Conservation (phyloP, 2,329 filamentous ascomycete genomes). For the Daldinia eschscholtzii region DNA sequence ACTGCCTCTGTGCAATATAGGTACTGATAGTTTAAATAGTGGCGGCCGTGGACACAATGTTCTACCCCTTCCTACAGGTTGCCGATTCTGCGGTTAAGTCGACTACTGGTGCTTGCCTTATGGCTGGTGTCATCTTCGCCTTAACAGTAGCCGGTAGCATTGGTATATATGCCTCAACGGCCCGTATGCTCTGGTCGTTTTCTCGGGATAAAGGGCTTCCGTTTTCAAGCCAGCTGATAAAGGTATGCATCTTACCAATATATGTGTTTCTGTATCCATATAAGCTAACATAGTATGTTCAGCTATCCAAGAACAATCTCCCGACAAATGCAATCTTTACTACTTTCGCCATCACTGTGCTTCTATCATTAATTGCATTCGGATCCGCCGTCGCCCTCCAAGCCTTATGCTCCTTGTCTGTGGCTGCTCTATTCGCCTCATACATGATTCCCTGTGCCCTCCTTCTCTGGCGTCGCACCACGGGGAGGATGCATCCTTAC, state of each 20-base stretch:
- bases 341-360: slow-evolving; percentile 42
- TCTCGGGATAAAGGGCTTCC: slow-evolving; percentile 43
- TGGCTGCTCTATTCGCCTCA: slow-evolving; percentile 59
- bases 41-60: slow-evolving; percentile 39
- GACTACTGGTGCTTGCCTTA: slow-evolving; percentile 39
- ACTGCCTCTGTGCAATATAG: not conserved
- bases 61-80: slow-evolving; percentile 49
- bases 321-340: slow-evolving; percentile 43
- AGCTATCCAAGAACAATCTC: slow-evolving; percentile 42
- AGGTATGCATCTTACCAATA: slow-evolving; percentile 22
- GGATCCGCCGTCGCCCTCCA: slow-evolving; percentile 56
- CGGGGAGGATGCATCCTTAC: slow-evolving; percentile 47
- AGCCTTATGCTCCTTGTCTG: slow-evolving; percentile 59
- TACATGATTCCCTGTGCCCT: slow-evolving; percentile 58
- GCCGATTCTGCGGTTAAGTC: slow-evolving; percentile 44
- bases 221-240: slow-evolving; percentile 35
- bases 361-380: slow-evolving; percentile 48
- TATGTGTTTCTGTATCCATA: not conserved
- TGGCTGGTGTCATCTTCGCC: slow-evolving; percentile 46
- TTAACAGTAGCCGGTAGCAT: slow-evolving; percentile 42
- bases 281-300: not conserved
- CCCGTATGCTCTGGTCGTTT: slow-evolving; percentile 50
- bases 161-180: slow-evolving; percentile 43
- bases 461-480: slow-evolving; percentile 57
- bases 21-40: slow-evolving; percentile 10